Percentiles rank a stretch among this genome's conserved stretches.
These are phyloP conservation scores for Phanerochaete sordida DNA, from an alignment of 768 basidiomycete species.

Conservation along the genomic window DNA sequence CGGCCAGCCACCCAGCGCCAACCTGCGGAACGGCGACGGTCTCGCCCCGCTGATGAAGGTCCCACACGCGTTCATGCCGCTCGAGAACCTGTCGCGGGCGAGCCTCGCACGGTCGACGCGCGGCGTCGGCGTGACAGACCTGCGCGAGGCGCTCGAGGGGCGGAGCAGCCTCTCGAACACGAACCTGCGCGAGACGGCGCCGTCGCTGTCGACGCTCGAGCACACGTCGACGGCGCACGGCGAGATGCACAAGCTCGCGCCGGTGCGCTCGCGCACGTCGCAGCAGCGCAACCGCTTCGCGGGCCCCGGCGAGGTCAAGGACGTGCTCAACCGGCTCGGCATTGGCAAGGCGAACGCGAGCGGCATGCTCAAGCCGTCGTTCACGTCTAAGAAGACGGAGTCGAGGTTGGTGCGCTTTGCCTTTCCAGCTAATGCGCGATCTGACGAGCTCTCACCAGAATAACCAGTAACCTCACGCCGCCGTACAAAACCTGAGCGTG, in stretches of 20 bases:
- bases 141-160: conserved; percentile 87
- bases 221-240: conserved; percentile 50
- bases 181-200: conserved; percentile 53
- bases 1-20: conserved; percentile 41
- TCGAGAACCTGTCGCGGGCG: conserved; percentile 85
- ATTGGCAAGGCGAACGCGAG: conserved; percentile 67
- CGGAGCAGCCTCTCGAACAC: conserved; percentile 81
- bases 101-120: conserved; percentile 76
- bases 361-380: conserved; percentile 68
- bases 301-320: conserved; percentile 69
- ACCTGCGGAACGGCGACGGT: conserved; percentile 60
- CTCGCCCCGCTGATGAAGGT: conserved; percentile 75
- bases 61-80: conserved; percentile 85
- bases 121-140: conserved; percentile 82
- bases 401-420: conserved; percentile 30
- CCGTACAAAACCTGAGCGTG: conserved; percentile 29
- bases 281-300: conserved; percentile 44
- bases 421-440: background rate
- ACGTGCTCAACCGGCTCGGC: conserved; percentile 79
- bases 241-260: conserved; percentile 37
- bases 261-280: conserved; percentile 48
- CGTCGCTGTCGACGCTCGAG: conserved; percentile 77
- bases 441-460: conserved; percentile 2
- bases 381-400: conserved; percentile 51
- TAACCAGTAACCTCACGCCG: conserved; percentile 22